Base-by-base conservation (phyloP, 768 basidiomycete species). In the Melanogaster broomeanus region DNA sequence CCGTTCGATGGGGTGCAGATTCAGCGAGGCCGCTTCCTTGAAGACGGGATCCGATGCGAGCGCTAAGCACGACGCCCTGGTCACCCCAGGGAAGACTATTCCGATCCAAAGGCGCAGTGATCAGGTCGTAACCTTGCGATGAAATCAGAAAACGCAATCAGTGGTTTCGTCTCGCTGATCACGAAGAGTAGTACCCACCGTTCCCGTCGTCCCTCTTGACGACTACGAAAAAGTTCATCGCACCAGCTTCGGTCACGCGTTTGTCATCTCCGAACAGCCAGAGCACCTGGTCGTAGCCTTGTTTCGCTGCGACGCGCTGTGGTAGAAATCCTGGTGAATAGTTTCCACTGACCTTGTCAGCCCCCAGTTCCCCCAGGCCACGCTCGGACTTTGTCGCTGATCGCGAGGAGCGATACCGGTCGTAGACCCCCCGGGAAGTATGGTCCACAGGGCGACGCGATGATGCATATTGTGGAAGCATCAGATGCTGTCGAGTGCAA, bases 31-130 rank as follows among this genome's bases (percentile, higher is more conserved):
- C 4, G 46, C 47, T 27, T 49, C 37, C 35, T 18, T 76, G 42
- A 77, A 78, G 0, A 74, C 72, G 56, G 91, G 90, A 9, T 83
- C 84, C 15, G 81, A 72, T 4, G 83, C 80, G 39, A 98, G 84
- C 0, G 76, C 61, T 34, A 97, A 79, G 38, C 90, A 84, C 24
- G 91, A 93, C 61, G 89, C 88, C 55, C 95, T 85, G 7, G 94
- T 97, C 22, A 98, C 84, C 40, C 95, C 93, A 2, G 94, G 93
- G 2, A 98, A 82, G 61, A 98, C 92, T 71, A 91, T 88, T 44
- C 94, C 93, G n/a, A 65, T 90, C 92, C 53, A 97, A 73, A 13
- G 92, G 88, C 2, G 95, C 90, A 1, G 96, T 97, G 56, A 92
- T 77, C 47, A 97, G 77, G 66, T 98, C 93, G 52, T 83, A 67